Percentiles rank a stretch among this genome's conserved stretches.
These are phyloP conservation scores for Cyanodermella asteris DNA, from an alignment of 2,329 filamentous ascomycete genomes.

Conservation along the genomic window DNA sequence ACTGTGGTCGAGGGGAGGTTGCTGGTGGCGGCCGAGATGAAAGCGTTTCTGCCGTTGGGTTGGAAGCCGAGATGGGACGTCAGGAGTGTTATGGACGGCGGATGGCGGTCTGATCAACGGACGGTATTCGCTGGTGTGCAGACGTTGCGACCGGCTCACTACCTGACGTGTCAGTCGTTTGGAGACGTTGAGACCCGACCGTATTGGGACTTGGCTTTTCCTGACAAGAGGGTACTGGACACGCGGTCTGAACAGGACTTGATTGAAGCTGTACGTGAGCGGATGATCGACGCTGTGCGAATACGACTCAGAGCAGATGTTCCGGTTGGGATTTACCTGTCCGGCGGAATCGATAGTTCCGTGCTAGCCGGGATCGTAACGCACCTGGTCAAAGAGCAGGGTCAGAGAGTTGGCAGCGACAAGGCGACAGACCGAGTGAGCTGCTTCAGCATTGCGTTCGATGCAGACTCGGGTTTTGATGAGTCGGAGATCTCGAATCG, in stretches of 20 bases:
- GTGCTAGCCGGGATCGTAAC: constrained; percentile 33
- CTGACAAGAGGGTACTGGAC: constrained; percentile 26
- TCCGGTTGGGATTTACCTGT: constrained; percentile 33
- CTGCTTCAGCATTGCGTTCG: constrained; percentile 33
- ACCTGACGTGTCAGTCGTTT: constrained; percentile 19
- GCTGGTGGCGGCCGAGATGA: constrained; percentile 30
- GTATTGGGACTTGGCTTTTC: constrained; percentile 33
- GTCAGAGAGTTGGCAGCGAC: constrained; percentile 25
- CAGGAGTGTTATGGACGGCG: constrained; percentile 19
- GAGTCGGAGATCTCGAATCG: constrained; percentile 27
- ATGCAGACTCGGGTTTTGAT: constrained; percentile 25
- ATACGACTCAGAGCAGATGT: constrained; percentile 34
- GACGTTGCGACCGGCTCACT: constrained; percentile 24
- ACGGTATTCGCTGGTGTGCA: constrained; percentile 30
- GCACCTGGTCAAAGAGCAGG: constrained; percentile 26
- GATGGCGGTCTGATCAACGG: constrained; percentile 22
- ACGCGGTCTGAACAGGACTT: constrained; percentile 27
- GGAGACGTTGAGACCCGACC: constrained; percentile 17
- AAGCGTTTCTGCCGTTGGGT: constrained; percentile 29
- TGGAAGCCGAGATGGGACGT: constrained; percentile 34
- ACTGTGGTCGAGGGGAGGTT: constrained; percentile 20
- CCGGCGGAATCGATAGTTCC: constrained; percentile 36
- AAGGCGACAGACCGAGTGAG: constrained; percentile 17
- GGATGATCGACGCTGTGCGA: constrained; percentile 29
- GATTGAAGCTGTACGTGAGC: constrained; percentile 26